Base-by-base conservation (phyloP, 1,284 basidiomycete genomes). In the Papiliotrema flavescens region DNA sequence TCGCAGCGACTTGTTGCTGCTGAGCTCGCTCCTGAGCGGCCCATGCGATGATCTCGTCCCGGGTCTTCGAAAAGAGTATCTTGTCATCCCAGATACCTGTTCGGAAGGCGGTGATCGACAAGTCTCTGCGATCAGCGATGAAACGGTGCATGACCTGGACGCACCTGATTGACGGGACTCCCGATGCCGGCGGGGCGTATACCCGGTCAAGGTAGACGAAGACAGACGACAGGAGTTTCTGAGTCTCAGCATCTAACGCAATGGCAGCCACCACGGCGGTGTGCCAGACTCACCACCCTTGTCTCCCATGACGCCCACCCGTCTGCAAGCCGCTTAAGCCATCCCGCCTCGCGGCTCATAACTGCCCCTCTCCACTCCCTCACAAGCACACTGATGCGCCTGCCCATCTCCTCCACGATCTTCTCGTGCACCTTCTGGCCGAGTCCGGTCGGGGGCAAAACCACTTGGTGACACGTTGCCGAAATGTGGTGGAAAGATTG, bases 1-100 rank as follows among this genome's bases (percentile, higher is more conserved):
- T 4, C 7, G n/a, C n/a, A 19, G 28, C 34, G 40, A 37, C 20
- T 20, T 34, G 42, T 41, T 22, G 42, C 43, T 22, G 62, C 75
- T 54, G 80, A 79, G 75, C 75, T n/a, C 77, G 66, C 11, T 78
- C 70, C 17, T 86, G 80, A 68, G 88, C 87, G 61, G 67, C 79
- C 86, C 88, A 88, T 11, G 77, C 73, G 24, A 75, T 62, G 1
- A 89, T 66, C n/a, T 82, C 81, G 1, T 69, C 66, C 19, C 77
- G 76, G 23, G 88, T 74, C 47, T 76, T 79, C 1, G 78, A 69
- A 14, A 75, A 73, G 3, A 88, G 76, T 3, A 70, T 58, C 0
- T 77, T 67, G 56, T 82, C 79, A 15, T 78, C 78, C 58, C 87
- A 84, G 42, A 89, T 79, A 2, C 68, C 63, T 8, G 75, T 65